Percentiles rank a stretch among this genome's conserved stretches.
Evolutionary conservation across 2,329 filamentous ascomycete species (phyloP).

Genomic region (Xylariales sp.): DNA sequence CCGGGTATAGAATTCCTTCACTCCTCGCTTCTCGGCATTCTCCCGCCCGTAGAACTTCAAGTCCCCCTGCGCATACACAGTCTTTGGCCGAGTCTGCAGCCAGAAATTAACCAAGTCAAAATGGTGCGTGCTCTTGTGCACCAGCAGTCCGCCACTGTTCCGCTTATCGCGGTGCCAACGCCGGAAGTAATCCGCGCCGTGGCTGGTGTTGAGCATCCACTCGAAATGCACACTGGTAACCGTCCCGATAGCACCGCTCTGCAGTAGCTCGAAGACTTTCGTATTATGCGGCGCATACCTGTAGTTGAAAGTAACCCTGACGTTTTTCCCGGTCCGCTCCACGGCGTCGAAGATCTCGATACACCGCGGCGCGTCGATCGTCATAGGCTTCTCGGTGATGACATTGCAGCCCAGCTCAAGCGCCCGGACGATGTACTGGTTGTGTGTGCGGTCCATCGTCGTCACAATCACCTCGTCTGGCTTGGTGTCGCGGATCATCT

Average conservation of each 20-base stretch:
- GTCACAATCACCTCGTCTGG: constrained; percentile 60
- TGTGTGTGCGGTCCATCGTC: constrained; percentile 58
- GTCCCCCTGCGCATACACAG: constrained; percentile 54
- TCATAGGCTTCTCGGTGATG: constrained; percentile 63
- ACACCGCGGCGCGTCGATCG: constrained; percentile 52
- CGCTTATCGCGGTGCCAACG: constrained; percentile 59
- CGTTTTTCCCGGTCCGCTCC: constrained; percentile 39
- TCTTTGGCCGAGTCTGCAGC: constrained; percentile 49
- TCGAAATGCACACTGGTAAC: constrained; percentile 58
- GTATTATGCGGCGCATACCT: constrained; percentile 63
- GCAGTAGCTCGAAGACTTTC: constrained; percentile 50
- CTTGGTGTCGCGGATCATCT: constrained; percentile 50
- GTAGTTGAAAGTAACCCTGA: constrained; percentile 61
- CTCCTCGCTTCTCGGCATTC: constrained; percentile 53
- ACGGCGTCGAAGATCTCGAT: constrained; percentile 50
- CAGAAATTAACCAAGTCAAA: constrained; percentile 62
- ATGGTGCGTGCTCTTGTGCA: constrained; percentile 61
- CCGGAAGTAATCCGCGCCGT: constrained; percentile 59
- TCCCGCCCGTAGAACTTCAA: constrained; percentile 57
- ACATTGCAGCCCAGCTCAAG: constrained; percentile 56
- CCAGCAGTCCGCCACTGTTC: constrained; percentile 54
- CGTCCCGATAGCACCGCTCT: constrained; percentile 49
- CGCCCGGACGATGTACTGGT: constrained; percentile 55
- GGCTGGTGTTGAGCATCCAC: constrained; percentile 58
- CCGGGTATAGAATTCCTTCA: constrained; percentile 45